Base-by-base conservation (phyloP, 139 green algal species). In the Tetradesmus obliquus region DNA sequence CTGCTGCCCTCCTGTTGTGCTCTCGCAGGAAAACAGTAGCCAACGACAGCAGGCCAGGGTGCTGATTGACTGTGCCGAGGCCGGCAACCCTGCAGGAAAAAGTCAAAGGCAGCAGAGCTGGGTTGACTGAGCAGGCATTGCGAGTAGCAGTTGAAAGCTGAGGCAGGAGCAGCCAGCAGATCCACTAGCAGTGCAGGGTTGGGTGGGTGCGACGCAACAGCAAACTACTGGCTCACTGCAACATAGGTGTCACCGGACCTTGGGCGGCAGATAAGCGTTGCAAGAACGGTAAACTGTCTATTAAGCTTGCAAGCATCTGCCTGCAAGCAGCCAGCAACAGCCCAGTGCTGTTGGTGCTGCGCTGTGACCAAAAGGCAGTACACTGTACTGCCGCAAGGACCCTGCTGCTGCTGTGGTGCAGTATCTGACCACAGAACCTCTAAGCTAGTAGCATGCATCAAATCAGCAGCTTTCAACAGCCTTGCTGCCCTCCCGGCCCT, bases 1-100 rank as follows among this genome's bases (percentile, higher is more conserved):
- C 58, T 1, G 45, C 55, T 13, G 93, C 93, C 45, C 93, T 53
- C 22, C 91, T 86, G 84, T 95, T 95, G 88, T 95, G 93, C 62
- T 95, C 93, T 3, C 93, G 86, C 24, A 93, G 24, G 54, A 90
- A 94, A 24, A 94, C 22, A 0, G 93, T 93, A 3, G 92, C 87
- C 15, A 95, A 55, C 1, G 84, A 54, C 24, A 94, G 60, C 71
- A 95, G 89, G 10, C 82, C 87, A 20, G 93, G 93, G 85, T 95
- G 79, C 6, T 93, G 87, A 84, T 95, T 95, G 51, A 55, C 90
- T 45, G 85, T 83, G 5, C 72, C 53, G 57, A 93, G 84, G 24
- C 92, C 92, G 0, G 81, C 82, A 45, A 84, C 92, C 58, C 90
- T 91, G 79, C n/a, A 90, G 54, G 72, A 5, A 86, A 24, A 22